Evolutionary conservation across 139 green algal genomes (phyloP).

Genomic region (Chlamydomonas sp.): DNA sequence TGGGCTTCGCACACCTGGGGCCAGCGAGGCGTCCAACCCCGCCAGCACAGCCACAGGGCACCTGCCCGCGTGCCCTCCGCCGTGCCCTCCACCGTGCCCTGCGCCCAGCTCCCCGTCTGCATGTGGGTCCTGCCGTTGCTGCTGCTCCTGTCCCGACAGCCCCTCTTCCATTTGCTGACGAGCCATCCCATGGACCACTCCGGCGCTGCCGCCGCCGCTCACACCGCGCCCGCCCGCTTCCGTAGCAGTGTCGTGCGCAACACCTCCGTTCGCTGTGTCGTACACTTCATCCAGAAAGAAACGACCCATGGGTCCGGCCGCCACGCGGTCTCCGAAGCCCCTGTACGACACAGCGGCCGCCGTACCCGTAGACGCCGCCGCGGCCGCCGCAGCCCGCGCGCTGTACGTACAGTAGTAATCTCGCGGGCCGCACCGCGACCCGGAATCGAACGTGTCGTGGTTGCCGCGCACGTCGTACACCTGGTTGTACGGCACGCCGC

Average conservation of each 20-base stretch:
- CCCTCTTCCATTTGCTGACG: not conserved
- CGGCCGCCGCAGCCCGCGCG: not conserved
- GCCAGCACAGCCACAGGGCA: not conserved
- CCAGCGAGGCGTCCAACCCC: constrained; percentile 14
- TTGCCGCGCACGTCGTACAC: constrained; percentile 31
- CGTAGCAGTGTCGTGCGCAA: no score
- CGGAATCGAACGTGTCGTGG: constrained; percentile 37
- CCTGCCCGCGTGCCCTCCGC: not conserved
- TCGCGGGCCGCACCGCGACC: not conserved
- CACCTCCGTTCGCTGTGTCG: no score
- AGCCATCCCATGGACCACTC: no score
- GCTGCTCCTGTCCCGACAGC: not conserved
- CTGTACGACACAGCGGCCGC: not conserved
- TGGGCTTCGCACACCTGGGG: constrained; percentile 12
- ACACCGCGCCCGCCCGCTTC: no score
- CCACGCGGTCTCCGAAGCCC: no score
- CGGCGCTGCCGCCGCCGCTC: no score
- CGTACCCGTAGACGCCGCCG: not conserved
- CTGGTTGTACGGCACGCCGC: not conserved
- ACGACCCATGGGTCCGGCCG: no score
- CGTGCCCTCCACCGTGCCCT: not conserved
- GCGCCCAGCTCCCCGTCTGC: no score
- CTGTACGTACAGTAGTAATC: constrained; percentile 29
- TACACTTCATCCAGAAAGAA: no score
- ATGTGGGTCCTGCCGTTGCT: not conserved